These are phyloP conservation scores for Hawksworthiomyces lignivorus DNA, from an alignment of 2,329 filamentous ascomycete genomes.

Conservation along the genomic window DNA sequence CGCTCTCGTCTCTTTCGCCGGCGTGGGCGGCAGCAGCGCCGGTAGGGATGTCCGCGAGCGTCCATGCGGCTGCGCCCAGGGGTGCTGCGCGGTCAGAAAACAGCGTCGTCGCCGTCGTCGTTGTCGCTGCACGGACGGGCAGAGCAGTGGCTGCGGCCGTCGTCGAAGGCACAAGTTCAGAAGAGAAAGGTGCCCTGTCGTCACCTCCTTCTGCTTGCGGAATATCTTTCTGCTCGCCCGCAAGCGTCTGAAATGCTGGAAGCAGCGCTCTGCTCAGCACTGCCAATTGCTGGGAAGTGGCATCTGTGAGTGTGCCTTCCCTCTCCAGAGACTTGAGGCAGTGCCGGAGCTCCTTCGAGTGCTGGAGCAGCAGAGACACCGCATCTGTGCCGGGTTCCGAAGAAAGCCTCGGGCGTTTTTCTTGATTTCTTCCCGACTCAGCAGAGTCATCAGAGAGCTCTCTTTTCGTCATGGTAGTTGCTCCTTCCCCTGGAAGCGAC, in stretches of 20 bases:
- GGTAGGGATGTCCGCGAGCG: slow-evolving; percentile 38
- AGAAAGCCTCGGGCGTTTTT: too few relatives aligned
- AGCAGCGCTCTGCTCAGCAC: slow-evolving; percentile 20
- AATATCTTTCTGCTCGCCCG: background rate
- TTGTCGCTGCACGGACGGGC: too few relatives aligned
- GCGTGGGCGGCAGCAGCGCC: too few relatives aligned
- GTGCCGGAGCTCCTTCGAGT: slow-evolving; percentile 31
- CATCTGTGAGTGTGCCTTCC: slow-evolving; percentile 12
- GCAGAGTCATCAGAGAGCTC: too few relatives aligned
- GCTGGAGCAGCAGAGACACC: slow-evolving; percentile 23
- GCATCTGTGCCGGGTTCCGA: slow-evolving; percentile 15
- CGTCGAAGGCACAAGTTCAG: too few relatives aligned
- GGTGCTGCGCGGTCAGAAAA: slow-evolving; percentile 3
- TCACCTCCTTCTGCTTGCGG: too few relatives aligned
- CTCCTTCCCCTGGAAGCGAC: too few relatives aligned
- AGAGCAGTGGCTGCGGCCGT: too few relatives aligned
- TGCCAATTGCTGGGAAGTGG: slow-evolving; percentile 11
- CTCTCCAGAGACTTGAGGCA: slow-evolving; percentile 29
- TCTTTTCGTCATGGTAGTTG: too few relatives aligned
- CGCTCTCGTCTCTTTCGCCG: too few relatives aligned
- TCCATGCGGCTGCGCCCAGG: slow-evolving; percentile 30
- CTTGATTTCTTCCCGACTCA: too few relatives aligned
- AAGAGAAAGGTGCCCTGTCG: too few relatives aligned
- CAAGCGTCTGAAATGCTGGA: slow-evolving; percentile 20
- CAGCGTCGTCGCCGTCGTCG: background rate